Base-by-base conservation (phyloP, 75 land plant genomes). In the Isoetes taiwanensis region DNA sequence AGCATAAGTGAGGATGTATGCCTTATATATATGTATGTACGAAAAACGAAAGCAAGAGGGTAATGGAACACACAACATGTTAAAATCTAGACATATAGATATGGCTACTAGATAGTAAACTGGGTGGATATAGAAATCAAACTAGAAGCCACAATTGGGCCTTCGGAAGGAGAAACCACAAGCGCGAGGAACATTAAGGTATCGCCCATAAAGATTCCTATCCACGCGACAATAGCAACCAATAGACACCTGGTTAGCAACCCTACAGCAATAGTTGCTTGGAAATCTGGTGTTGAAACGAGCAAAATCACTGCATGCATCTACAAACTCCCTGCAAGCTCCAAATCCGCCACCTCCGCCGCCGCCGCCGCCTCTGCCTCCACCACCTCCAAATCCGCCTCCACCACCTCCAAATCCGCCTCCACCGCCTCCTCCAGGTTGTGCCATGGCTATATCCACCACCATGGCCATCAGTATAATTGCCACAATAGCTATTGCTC, bases 161-260 rank as follows among this genome's bases (percentile, higher is more conserved):
- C 9, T 14, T 9, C 39, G 39, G 14, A 9, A 37, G 9, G 39
- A 19, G 50, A 46, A n/a, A 23, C 50, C 50, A 46, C 50, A 46
- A 19, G 5, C 50, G 25, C 50, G 5, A 4, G 50, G 50, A 8
- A n/a, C 50, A 6, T 4, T 6, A 6, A 3, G 21, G 19, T 46
- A 46, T 16, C 50, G 50, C n/a, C 50, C 50, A 4, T n/a, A 23
- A n/a, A 46, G 50, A 23, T 46, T 46, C 16, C 50, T 5, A 19
- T 46, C 50, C 50, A 46, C 50, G 19, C 50, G 50, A 46, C 50
- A 46, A 4, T 19, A 6, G 50, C 50, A 46, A 6, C 50, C 25
- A n/a, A n/a, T 8, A n/a, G 16, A 19, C 6, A 46, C 50, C n/a
- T 23, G 16, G 50, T n/a, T 46, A 8, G 50, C 23, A 6, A 23